Percentiles rank a stretch among this genome's conserved stretches.
phyloP scores from a whole-genome alignment of 441 rosid genomes.

The Geranium incanum region DNA sequence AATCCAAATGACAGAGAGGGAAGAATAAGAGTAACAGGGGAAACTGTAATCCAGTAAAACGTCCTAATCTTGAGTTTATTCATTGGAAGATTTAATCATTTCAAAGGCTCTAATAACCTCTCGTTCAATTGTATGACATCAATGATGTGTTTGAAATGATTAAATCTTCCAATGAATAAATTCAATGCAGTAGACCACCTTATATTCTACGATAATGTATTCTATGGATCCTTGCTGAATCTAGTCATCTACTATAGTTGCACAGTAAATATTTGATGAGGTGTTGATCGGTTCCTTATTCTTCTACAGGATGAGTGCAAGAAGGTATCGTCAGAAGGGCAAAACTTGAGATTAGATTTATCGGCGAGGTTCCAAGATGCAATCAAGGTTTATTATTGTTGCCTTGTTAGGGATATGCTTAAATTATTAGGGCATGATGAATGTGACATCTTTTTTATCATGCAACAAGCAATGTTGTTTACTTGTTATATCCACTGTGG shows the following conservation, averaged over 20 bases:
- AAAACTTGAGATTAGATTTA: constrained; percentile 68
- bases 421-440: constrained; percentile 1
- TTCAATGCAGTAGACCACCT: no score
- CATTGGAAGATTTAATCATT: no score
- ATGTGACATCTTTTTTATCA: not conserved
- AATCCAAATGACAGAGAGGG: no score
- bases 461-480: no score
- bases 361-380: constrained; percentile 89
- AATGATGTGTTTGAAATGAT: not conserved
- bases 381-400: constrained; percentile 46
- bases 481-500: no score
- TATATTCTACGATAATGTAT: no score
- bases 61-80: no score
- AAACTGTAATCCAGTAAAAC: no score
- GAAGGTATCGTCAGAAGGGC: constrained; percentile 77
- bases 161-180: no score
- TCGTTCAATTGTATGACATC: not conserved
- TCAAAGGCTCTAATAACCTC: not conserved
- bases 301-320: constrained; percentile 79
- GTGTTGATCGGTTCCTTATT: constrained; percentile 16
- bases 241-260: not conserved
- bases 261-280: not conserved
- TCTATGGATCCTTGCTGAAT: not conserved
- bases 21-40: no score
- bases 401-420: no score